phyloP scores from a whole-genome alignment of 257 asterid genomes.

The Scutellaria minor region DNA sequence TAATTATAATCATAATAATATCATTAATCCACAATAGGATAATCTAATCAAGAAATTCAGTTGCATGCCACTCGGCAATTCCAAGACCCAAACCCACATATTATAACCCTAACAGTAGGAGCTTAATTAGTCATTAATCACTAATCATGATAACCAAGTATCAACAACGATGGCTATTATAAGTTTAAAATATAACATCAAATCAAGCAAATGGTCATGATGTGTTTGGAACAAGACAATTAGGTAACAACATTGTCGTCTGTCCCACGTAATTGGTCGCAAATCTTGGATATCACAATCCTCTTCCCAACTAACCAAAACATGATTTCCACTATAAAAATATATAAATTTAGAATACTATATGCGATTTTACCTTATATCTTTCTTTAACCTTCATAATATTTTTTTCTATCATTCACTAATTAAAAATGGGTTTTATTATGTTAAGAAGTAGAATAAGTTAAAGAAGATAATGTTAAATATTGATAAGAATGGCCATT shows the following conservation, averaged over 20 bases:
- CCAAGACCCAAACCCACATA: slow-evolving; percentile 17
- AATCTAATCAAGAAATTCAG: not conserved
- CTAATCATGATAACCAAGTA: not conserved
- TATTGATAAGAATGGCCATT: not conserved
- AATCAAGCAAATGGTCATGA: slow-evolving; percentile 11
- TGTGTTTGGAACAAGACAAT: slow-evolving; percentile 28
- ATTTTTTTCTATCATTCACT: not conserved
- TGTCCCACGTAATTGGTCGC: slow-evolving; percentile 33
- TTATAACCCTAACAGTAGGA: not conserved
- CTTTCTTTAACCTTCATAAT: no score
- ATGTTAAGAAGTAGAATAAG: not conserved
- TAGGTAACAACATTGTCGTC: slow-evolving; percentile 25
- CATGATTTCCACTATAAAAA: not conserved
- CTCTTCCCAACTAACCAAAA: not conserved
- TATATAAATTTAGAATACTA: not conserved
- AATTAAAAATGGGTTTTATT: not conserved
- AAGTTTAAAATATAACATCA: not conserved
- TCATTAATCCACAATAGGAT: not conserved
- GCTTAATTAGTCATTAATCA: not conserved
- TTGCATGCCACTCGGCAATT: not conserved
- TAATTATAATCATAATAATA: no score
- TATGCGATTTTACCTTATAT: no score
- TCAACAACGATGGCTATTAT: not conserved
- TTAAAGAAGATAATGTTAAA: slow-evolving; percentile 7
- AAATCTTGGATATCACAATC: slow-evolving; percentile 14